Conservation (phyloP, 2,329 filamentous ascomycete genomes). For the Fusarium sp. region DNA sequence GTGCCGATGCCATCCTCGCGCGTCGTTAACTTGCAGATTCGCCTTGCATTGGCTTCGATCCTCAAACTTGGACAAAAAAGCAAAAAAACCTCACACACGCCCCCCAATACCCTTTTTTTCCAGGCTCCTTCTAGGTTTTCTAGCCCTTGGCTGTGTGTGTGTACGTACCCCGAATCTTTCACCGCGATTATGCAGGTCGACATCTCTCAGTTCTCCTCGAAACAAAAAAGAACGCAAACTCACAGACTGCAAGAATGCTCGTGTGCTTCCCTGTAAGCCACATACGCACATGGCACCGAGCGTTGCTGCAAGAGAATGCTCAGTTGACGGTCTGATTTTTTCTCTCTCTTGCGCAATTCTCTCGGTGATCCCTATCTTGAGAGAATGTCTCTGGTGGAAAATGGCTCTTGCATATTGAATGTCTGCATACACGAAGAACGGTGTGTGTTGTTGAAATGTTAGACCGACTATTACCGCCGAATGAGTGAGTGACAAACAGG, state of each 20-base stretch:
- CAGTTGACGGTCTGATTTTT: neutral
- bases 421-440: neutral
- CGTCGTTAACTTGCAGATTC: slow-evolving; percentile 22
- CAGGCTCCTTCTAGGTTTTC: slow-evolving; percentile 33
- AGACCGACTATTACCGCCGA: neutral
- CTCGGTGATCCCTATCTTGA: neutral
- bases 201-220: too few relatives aligned
- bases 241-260: neutral
- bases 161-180: neutral
- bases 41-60: slow-evolving; percentile 34
- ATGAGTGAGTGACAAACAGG: neutral
- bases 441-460: neutral
- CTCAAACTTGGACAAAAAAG: slow-evolving; percentile 15
- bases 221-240: too few relatives aligned
- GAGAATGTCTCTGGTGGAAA: neutral
- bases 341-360: neutral
- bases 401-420: neutral
- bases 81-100: neutral
- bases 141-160: slow-evolving; percentile 5
- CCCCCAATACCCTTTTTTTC: neutral
- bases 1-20: slow-evolving; percentile 16
- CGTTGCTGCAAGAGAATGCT: neutral
- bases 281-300: neutral
- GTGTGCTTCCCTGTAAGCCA: neutral
- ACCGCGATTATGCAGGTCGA: neutral